These are phyloP conservation scores for Lactarius evosmus DNA, from an alignment of 768 basidiomycete species.

Conservation along the genomic window DNA sequence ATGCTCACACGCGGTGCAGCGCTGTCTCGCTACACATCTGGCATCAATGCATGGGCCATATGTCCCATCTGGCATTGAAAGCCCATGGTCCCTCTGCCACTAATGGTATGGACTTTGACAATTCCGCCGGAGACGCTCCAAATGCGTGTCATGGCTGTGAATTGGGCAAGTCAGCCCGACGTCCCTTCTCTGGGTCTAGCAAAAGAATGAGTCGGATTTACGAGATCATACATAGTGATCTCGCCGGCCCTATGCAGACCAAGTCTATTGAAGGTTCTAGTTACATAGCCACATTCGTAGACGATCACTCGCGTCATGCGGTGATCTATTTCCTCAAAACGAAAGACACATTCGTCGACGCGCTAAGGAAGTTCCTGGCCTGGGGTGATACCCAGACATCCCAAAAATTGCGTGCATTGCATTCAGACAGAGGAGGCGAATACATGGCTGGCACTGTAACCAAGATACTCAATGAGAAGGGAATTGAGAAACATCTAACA, in stretches of 20 bases:
- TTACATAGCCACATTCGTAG: not conserved
- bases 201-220: not conserved
- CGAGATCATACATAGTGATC: not conserved
- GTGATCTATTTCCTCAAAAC: not conserved
- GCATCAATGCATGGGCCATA: not conserved
- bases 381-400: constrained; percentile 35
- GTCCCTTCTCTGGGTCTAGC: not conserved
- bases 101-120: not conserved
- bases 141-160: not conserved
- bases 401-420: constrained; percentile 36
- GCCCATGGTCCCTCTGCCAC: not conserved
- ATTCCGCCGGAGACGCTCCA: too few relatives aligned
- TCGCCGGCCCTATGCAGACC: not conserved
- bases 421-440: constrained; percentile 41
- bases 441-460: constrained; percentile 38
- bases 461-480: constrained; percentile 35
- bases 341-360: not conserved
- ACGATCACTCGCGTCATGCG: not conserved
- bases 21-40: not conserved
- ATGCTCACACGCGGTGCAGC: not conserved
- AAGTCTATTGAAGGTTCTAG: not conserved
- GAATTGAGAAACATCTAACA: constrained; percentile 40
- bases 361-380: constrained; percentile 19
- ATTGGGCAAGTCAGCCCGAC: not conserved
- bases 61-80: not conserved